Percentiles rank a stretch among this genome's conserved stretches.
Conservation (phyloP, 2,329 filamentous ascomycete species). For the Fusarium concolor region DNA sequence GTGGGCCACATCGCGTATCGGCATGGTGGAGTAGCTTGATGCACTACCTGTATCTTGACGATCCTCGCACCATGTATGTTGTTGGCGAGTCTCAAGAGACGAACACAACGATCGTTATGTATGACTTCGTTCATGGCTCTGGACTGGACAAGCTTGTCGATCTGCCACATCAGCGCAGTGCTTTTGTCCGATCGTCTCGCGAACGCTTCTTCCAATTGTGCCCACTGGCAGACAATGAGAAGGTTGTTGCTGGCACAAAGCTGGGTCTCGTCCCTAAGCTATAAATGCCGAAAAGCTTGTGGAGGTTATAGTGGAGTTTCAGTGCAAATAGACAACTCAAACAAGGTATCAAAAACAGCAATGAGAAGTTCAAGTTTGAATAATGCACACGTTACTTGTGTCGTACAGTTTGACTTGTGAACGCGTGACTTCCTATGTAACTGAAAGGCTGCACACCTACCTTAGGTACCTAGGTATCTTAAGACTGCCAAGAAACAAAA, state of each 20-base stretch:
- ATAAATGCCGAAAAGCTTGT: constrained; percentile 46
- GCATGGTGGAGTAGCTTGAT: constrained; percentile 72
- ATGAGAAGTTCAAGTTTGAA: neutral
- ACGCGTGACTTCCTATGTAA: neutral
- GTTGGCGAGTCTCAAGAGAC: constrained; percentile 79
- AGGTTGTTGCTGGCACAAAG: constrained; percentile 65
- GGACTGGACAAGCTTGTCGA: constrained; percentile 79
- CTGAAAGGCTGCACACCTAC: no score
- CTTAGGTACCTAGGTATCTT: neutral
- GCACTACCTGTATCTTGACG: constrained; percentile 72
- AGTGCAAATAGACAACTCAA: neutral
- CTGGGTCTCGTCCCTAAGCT: constrained; percentile 67
- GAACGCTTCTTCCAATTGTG: constrained; percentile 78
- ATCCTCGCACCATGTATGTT: constrained; percentile 66
- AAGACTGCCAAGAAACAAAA: neutral
- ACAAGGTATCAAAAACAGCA: neutral
- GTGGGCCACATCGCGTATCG: constrained; percentile 69
- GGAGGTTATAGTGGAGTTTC: neutral
- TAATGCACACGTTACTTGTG: neutral
- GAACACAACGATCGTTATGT: constrained; percentile 76
- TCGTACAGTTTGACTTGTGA: neutral
- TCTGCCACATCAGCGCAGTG: constrained; percentile 77
- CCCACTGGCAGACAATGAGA: constrained; percentile 67
- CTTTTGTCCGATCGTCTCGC: constrained; percentile 72
- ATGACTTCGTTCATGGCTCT: constrained; percentile 80